phyloP scores from a whole-genome alignment of 2,329 filamentous ascomycete genomes.

The Phaeosphaeriaceae sp. region DNA sequence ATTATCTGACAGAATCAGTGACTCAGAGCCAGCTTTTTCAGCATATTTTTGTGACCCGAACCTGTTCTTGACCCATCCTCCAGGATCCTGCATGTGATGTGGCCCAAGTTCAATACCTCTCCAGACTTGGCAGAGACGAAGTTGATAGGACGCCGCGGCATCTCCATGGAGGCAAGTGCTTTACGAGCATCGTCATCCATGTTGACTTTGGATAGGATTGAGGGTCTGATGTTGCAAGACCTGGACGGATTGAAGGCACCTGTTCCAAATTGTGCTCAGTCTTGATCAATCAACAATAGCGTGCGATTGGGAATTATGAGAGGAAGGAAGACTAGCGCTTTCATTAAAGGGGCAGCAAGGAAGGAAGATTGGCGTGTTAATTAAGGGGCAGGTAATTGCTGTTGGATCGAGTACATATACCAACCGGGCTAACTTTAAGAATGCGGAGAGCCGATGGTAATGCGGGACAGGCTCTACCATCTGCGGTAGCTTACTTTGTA shows the following conservation, averaged over 20 bases:
- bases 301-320: too few relatives aligned
- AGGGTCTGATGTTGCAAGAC: not conserved
- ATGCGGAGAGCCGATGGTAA: slow-evolving; percentile 34
- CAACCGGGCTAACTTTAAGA: slow-evolving; percentile 1
- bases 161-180: slow-evolving; percentile 43
- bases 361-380: too few relatives aligned
- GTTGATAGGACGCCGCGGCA: slow-evolving; percentile 55
- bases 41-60: slow-evolving; percentile 20
- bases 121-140: slow-evolving; percentile 57
- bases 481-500: not conserved
- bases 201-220: not conserved
- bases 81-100: slow-evolving; percentile 58
- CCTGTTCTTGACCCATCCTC: slow-evolving; percentile 60
- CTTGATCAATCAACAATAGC: too few relatives aligned
- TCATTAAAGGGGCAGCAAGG: too few relatives aligned
- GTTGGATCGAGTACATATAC: slow-evolving; percentile 8
- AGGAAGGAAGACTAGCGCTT: too few relatives aligned
- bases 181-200: slow-evolving; percentile 47
- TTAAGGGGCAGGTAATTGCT: not conserved
- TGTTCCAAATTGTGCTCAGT: not conserved
- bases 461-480: not conserved
- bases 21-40: not conserved
- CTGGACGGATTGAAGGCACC: not conserved
- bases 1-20: slow-evolving; percentile 48
- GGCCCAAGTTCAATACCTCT: slow-evolving; percentile 59